phyloP scores from a whole-genome alignment of 1,284 basidiomycete genomes.

The Ceratobasidium theobromae region DNA sequence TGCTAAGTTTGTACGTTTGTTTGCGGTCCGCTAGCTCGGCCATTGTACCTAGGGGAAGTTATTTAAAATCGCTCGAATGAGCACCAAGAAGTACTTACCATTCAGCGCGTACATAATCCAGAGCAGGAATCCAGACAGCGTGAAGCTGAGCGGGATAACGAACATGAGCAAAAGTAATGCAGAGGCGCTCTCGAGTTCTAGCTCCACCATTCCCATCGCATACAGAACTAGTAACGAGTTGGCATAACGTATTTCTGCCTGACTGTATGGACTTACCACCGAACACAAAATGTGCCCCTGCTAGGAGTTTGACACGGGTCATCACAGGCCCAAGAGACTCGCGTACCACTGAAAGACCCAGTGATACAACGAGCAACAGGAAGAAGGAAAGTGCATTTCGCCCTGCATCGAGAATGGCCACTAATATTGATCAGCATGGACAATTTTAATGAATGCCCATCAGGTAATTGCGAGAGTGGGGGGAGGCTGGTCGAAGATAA shows the following conservation, averaged over 20 bases:
- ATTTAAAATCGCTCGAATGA: conserved; percentile 27
- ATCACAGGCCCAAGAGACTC: conserved; percentile 79
- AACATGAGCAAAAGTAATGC: conserved; percentile 77
- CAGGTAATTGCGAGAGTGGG: too few species aligned
- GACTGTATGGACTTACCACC: conserved; percentile 61
- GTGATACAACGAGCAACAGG: conserved; percentile 86
- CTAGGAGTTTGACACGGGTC: conserved; percentile 74
- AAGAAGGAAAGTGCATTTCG: conserved; percentile 95
- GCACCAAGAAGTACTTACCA: conserved; percentile 49
- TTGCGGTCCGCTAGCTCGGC: conserved; percentile 79
- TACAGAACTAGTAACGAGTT: conserved; percentile 67
- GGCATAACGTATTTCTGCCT: conserved; percentile 33
- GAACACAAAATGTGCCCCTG: conserved; percentile 87
- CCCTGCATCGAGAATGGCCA: conserved; percentile 89
- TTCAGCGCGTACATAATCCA: conserved; percentile 95
- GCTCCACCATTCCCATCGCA: conserved; percentile 87
- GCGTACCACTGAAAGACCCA: conserved; percentile 82
- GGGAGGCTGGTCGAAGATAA: too few species aligned
- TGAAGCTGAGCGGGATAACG: conserved; percentile 92
- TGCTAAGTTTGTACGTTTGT: conserved; percentile 81
- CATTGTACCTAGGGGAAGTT: conserved; percentile 66
- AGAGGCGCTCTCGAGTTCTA: conserved; percentile 86
- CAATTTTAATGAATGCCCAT: too few species aligned
- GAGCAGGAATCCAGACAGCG: conserved; percentile 89
- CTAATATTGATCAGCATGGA: conserved; percentile 45